Conservation (phyloP, 208 protist species). For the Herpetomonas muscarum region DNA sequence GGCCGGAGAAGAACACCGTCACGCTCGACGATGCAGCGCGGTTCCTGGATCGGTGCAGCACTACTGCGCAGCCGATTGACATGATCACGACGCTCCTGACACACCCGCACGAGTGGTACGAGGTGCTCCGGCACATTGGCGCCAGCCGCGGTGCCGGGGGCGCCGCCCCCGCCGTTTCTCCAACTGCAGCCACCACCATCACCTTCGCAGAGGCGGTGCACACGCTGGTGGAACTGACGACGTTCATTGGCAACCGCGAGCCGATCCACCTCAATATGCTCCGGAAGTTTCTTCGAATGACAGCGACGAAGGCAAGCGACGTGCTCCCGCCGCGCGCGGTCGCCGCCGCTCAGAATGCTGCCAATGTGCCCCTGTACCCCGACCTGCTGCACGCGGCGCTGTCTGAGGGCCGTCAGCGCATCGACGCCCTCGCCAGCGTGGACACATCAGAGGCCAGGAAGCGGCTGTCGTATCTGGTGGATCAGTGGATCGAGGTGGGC, state of each 20-base stretch:
- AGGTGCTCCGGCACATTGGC: slow-evolving; percentile 52
- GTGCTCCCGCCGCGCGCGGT: no score
- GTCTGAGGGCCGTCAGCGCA: slow-evolving; percentile 10
- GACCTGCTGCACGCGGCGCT: slow-evolving; percentile 53
- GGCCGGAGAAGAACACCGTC: slow-evolving; percentile 55
- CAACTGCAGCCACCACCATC: slow-evolving; percentile 15
- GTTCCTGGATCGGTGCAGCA: slow-evolving; percentile 67
- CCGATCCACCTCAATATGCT: slow-evolving; percentile 78
- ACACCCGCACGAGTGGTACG: slow-evolving; percentile 73
- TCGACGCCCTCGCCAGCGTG: neutral
- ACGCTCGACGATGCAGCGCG: slow-evolving; percentile 53
- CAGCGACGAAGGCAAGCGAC: slow-evolving; percentile 14
- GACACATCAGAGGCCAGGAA: slow-evolving; percentile 4
- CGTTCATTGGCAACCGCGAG: slow-evolving; percentile 80
- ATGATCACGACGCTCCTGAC: slow-evolving; percentile 75
- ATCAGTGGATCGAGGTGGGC: slow-evolving; percentile 56
- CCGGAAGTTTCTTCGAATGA: slow-evolving; percentile 51
- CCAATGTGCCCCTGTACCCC: slow-evolving; percentile 55
- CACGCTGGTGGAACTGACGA: slow-evolving; percentile 68
- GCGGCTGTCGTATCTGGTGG: slow-evolving; percentile 6
- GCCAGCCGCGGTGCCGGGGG: slow-evolving; percentile 2
- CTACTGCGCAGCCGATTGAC: slow-evolving; percentile 43
- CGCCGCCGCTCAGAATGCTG: neutral
- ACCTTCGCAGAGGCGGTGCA: slow-evolving; percentile 52
- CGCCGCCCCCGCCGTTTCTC: no score